These are phyloP conservation scores for Yamadazyma atlantica DNA, from an alignment of 1,139 yeast species.

Conservation along the genomic window DNA sequence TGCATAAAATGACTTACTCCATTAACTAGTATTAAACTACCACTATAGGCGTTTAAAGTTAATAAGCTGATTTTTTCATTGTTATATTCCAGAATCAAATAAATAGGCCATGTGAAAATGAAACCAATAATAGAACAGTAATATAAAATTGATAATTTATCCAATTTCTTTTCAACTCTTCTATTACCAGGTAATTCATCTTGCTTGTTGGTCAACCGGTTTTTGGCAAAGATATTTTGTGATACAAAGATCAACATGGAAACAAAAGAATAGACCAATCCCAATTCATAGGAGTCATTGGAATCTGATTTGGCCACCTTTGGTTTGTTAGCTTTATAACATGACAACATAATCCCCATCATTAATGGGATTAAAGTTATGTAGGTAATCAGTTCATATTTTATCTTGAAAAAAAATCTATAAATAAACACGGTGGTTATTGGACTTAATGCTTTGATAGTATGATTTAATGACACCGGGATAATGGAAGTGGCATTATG, in stretches of 20 bases:
- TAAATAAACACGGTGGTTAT: slow-evolving; percentile 83
- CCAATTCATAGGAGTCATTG: slow-evolving; percentile 42
- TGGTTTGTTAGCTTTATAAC: slow-evolving; percentile 45
- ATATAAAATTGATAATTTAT: slow-evolving; percentile 78
- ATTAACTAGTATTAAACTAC: slow-evolving; percentile 49
- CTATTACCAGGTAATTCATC: slow-evolving; percentile 21
- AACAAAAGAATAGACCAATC: slow-evolving; percentile 71
- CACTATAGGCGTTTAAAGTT: slow-evolving; percentile 32
- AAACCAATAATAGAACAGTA: slow-evolving; percentile 87
- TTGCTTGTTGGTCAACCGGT: slow-evolving; percentile 55
- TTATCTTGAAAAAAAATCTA: slow-evolving; percentile 54
- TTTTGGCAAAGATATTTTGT: slow-evolving; percentile 89
- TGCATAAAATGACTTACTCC: slow-evolving; percentile 85
- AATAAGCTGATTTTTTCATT: slow-evolving; percentile 32
- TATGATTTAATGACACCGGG: slow-evolving; percentile 90
- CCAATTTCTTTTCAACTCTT: slow-evolving; percentile 49
- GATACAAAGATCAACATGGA: slow-evolving; percentile 87
- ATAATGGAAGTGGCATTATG: slow-evolving; percentile 86
- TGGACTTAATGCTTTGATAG: slow-evolving; percentile 88
- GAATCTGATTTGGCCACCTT: slow-evolving; percentile 7
- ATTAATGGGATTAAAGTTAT: slow-evolving; percentile 74
- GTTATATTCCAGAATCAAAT: slow-evolving; percentile 63
- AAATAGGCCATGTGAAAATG: slow-evolving; percentile 71
- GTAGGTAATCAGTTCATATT: slow-evolving; percentile 67
- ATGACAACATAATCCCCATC: slow-evolving; percentile 81